Percentiles rank a stretch among this genome's conserved stretches.
These are phyloP conservation scores for Hebeloma cylindrosporum DNA, from an alignment of 768 basidiomycete genomes.

Conservation along the genomic window DNA sequence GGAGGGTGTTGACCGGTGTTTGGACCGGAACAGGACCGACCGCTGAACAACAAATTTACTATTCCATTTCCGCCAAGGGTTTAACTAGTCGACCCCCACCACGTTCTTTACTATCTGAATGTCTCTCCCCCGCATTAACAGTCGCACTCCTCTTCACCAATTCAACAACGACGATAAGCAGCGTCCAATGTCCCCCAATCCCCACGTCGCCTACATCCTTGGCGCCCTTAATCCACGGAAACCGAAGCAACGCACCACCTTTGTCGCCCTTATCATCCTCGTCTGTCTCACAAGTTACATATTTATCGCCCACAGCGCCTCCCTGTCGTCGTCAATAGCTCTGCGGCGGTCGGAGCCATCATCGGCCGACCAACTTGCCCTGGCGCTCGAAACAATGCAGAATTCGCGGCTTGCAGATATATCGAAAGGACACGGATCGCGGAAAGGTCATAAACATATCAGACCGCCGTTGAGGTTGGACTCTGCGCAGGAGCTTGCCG, in stretches of 20 bases:
- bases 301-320: conserved; percentile 47
- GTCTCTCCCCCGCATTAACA: conserved; percentile 29
- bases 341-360: conserved; percentile 31
- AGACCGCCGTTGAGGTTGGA: conserved; percentile 46
- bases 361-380: conserved; percentile 34
- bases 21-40: no score
- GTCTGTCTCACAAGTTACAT: conserved; percentile 54
- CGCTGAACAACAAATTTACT: background rate
- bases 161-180: conserved; percentile 4
- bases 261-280: conserved; percentile 55
- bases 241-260: conserved; percentile 50
- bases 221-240: conserved; percentile 43
- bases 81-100: conserved; percentile 10
- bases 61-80: background rate
- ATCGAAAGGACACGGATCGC: conserved; percentile 21
- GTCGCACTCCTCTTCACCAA: conserved; percentile 35
- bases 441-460: conserved; percentile 22
- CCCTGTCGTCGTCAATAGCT: conserved; percentile 38
- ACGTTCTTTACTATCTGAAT: conserved; percentile 22
- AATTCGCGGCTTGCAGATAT: conserved; percentile 31
- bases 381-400: conserved; percentile 35
- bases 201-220: conserved; percentile 27
- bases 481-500: conserved; percentile 66
- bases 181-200: conserved; percentile 17
- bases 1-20: no score